These are phyloP conservation scores for Sclerotinia subarctica DNA, from an alignment of 2,329 filamentous ascomycete genomes.

Conservation along the genomic window DNA sequence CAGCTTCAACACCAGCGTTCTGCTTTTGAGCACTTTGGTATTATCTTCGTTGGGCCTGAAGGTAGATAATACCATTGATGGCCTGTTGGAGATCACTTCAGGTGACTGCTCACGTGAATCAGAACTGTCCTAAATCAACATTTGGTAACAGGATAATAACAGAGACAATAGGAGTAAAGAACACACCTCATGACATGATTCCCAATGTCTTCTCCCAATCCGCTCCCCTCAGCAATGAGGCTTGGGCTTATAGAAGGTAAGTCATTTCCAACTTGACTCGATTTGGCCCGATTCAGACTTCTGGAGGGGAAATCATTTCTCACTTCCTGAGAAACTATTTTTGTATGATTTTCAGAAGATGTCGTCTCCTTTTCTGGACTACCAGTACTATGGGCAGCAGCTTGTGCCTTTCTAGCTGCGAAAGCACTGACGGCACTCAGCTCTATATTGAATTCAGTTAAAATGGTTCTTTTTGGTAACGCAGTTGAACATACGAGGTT, in stretches of 20 bases:
- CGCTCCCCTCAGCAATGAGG: not conserved
- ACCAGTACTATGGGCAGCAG: constrained; percentile 17
- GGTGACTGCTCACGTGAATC: constrained; percentile 31
- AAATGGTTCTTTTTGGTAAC: not conserved
- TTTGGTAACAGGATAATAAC: not conserved
- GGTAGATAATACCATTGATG: constrained; percentile 44
- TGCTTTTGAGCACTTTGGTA: constrained; percentile 41
- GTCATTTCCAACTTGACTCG: not conserved
- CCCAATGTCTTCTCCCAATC: not conserved
- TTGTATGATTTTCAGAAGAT: not conserved
- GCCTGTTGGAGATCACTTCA: constrained; percentile 27
- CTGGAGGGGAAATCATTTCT: not conserved
- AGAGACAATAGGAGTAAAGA: not conserved
- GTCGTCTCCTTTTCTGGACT: not conserved
- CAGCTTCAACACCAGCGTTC: constrained; percentile 45
- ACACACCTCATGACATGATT: constrained; percentile 10
- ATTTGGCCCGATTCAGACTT: not conserved
- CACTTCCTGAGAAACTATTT: not conserved
- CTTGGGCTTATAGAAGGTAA: not conserved
- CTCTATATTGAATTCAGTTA: constrained; percentile 27
- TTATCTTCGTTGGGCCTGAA: constrained; percentile 48
- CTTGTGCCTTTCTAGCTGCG: constrained; percentile 33
- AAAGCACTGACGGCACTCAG: constrained; percentile 35
- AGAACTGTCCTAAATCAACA: constrained; percentile 32
- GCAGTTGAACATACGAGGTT: constrained; percentile 38